Evolutionary conservation across 106 monocot genomes (phyloP).

Genomic region (Triglochin maritima): DNA sequence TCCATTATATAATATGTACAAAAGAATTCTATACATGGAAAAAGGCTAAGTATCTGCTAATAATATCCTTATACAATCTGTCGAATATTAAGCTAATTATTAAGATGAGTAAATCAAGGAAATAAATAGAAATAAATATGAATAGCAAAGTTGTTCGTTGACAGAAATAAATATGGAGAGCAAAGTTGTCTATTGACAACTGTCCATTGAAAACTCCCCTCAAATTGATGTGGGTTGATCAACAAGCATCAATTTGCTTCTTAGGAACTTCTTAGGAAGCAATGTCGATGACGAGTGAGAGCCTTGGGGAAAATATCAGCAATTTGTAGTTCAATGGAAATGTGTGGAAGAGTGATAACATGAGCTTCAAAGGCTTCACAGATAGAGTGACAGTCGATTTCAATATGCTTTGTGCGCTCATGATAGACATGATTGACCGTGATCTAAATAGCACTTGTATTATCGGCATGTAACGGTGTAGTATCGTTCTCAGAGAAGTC

Average conservation of each 20-base stretch:
- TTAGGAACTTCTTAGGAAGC: background rate
- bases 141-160: too few relatives aligned
- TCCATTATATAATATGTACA: too few relatives aligned
- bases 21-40: too few relatives aligned
- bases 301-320: constrained; percentile 8
- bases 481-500: background rate
- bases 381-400: constrained; percentile 1
- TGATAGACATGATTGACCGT: background rate
- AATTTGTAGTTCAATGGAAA: background rate
- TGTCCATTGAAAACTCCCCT: background rate
- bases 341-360: constrained; percentile 1
- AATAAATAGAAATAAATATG: too few relatives aligned
- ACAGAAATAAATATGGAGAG: too few relatives aligned
- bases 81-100: too few relatives aligned
- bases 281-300: background rate
- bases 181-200: too few relatives aligned
- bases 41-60: too few relatives aligned
- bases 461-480: background rate
- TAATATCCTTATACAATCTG: too few relatives aligned
- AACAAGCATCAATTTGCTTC: background rate
- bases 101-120: too few relatives aligned
- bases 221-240: too few relatives aligned
- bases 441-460: background rate
- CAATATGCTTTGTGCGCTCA: constrained; percentile 6
- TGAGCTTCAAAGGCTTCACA: background rate